Conservation (phyloP, 768 basidiomycete species). For the Tylopilus subfusipes region DNA sequence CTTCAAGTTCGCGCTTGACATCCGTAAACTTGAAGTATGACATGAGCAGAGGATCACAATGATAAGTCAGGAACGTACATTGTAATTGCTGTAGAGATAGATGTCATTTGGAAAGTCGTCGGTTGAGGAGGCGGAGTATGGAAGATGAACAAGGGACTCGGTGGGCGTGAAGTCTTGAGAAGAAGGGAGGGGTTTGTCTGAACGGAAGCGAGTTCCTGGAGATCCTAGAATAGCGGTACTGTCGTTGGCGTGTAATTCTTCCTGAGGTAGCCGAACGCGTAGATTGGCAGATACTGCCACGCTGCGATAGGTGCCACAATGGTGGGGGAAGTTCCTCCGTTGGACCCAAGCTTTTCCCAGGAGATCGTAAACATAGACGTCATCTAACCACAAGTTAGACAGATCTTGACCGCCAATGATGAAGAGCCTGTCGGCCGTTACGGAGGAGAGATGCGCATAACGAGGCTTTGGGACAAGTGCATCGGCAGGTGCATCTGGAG, state of each 20-base stretch:
- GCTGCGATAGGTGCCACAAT: conserved; percentile 94
- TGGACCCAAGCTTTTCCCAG: conserved; percentile 71
- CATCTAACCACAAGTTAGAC: conserved; percentile 89
- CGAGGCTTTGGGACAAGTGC: conserved; percentile 72
- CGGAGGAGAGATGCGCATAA: conserved; percentile 91
- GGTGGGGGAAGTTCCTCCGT: conserved; percentile 78
- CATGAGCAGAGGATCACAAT: conserved; percentile 6
- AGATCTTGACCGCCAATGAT: conserved; percentile 96
- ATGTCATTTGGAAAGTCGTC: conserved; percentile 83
- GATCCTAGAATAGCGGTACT: conserved; percentile 46
- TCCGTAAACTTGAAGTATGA: conserved; percentile 69
- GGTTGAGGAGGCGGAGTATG: conserved; percentile 70
- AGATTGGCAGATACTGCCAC: conserved; percentile 77
- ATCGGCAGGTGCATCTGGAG: conserved; percentile 39
- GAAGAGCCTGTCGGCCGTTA: conserved; percentile 80
- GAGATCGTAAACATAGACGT: conserved; percentile 88
- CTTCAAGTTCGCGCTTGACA: conserved; percentile 91
- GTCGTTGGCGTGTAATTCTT: conserved; percentile 47
- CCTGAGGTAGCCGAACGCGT: conserved; percentile 64
- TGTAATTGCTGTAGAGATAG: conserved; percentile 93
- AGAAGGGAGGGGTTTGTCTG: conserved; percentile 40
- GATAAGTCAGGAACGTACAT: conserved; percentile 48
- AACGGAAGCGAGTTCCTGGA: conserved; percentile 56
- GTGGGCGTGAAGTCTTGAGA: conserved; percentile 51
- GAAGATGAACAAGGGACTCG: conserved; percentile 63